Evolutionary conservation across 805 yeast species (phyloP), one percentile per base, ranked within the genome.

Genomic region (Ogataea sp.): DNA sequence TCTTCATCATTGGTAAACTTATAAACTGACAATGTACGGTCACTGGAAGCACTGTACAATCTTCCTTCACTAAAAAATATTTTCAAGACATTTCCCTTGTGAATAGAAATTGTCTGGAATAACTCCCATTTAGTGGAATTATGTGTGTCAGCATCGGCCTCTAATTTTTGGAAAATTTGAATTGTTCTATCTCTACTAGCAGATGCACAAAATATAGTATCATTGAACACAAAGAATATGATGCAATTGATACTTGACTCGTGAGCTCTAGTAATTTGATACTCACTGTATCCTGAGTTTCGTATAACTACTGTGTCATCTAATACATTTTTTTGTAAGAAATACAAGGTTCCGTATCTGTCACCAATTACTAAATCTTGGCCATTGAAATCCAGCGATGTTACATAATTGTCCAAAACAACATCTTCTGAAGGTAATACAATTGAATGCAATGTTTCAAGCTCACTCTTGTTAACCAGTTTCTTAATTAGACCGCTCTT

Each of bases 181-280:
- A 80, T 68, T 65, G 78, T 80, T 38, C 86, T 51, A 51, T 80
- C 86, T 32, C 85, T 56, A 1, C 82, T 73, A 21, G 72, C 70
- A 30, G 75, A 68, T 16, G 67, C 65, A 4, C 71, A 49, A 35
- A 70, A 62, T 28, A 58, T 49, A 15, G 42, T 32, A 0, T 44
- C 43, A 0, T 44, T 58, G 4, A 59, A 40, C 32, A 54, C 49
- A 40, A 71, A 70, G 37, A 53, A 59, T 1, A 54, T 39, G 2
- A 75, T 48, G 33, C 70, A 78, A 42, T 72, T 75, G 14, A 76
- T 55, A 10, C 71, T 56, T 7, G 77, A 71, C 20, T 74, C 71
- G 45, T 78, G 81, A 1, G 77, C 75, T 32, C 70, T 67, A 0
- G 61, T 50, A n/a, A 43, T 40, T 8, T 45, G 42, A 3, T 33